Conservation (phyloP, 129 eudicot genomes). For the Cynara cardunculus region DNA sequence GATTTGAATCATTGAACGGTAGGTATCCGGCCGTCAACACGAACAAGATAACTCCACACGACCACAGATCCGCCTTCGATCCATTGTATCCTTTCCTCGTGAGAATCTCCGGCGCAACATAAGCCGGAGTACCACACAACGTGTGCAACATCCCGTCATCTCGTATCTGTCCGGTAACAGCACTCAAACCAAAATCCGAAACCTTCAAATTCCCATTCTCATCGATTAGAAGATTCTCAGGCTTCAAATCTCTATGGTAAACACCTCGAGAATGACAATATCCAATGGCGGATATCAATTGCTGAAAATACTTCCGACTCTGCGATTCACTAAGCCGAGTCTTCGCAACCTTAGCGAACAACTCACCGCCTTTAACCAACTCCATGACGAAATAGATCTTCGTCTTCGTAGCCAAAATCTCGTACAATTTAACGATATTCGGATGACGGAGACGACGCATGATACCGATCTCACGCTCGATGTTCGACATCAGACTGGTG, state of each 20-base stretch:
- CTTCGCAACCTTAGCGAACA: constrained; percentile 53
- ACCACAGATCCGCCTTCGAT: constrained; percentile 71
- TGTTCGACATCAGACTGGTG: constrained; percentile 34
- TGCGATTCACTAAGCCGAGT: constrained; percentile 59
- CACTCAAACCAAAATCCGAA: constrained; percentile 79
- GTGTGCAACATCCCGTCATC: constrained; percentile 65
- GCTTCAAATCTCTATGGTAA: constrained; percentile 75
- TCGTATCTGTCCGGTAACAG: constrained; percentile 43
- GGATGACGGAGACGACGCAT: constrained; percentile 61
- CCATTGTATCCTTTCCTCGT: constrained; percentile 72
- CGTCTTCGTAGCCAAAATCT: constrained; percentile 59
- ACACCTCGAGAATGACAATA: constrained; percentile 80
- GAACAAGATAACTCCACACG: constrained; percentile 69
- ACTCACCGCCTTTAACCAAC: constrained; percentile 73
- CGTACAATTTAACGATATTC: constrained; percentile 49
- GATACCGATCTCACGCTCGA: constrained; percentile 69
- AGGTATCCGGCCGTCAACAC: constrained; percentile 65
- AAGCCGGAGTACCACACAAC: constrained; percentile 82
- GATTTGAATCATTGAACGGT: constrained; percentile 73
- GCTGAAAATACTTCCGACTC: constrained; percentile 70
- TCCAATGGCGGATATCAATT: constrained; percentile 68
- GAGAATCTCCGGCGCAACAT: constrained; percentile 81
- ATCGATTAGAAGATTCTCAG: constrained; percentile 72
- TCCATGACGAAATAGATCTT: constrained; percentile 77
- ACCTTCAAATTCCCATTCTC: constrained; percentile 66